Conservation (phyloP, 768 basidiomycete species). For the Calocybe indica region DNA sequence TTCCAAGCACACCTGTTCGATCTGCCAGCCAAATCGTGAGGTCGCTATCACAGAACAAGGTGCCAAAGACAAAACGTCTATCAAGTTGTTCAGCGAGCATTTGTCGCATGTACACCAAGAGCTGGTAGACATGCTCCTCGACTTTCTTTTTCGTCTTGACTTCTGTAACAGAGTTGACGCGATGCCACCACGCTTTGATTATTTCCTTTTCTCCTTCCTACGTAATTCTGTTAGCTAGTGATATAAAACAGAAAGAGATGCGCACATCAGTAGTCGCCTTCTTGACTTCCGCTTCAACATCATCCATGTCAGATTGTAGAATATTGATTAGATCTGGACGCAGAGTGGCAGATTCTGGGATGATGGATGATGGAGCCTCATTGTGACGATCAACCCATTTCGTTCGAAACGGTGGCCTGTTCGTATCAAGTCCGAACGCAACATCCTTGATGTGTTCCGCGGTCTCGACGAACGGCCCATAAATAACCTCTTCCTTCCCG, state of each 20-base stretch:
- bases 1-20: constrained; percentile 4
- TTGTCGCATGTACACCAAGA: neutral
- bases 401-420: neutral
- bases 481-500: too few species aligned
- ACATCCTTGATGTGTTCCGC: too few species aligned
- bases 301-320: too few species aligned
- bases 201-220: neutral
- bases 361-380: neutral
- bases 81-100: constrained; percentile 6
- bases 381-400: neutral
- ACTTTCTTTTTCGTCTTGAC: neutral
- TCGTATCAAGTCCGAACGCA: too few species aligned
- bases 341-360: neutral
- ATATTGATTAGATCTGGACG: neutral
- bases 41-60: neutral
- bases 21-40: constrained; percentile 3
- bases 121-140: neutral
- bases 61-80: constrained; percentile 6
- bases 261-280: too few species aligned
- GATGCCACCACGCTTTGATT: constrained; percentile 2
- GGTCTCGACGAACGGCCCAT: too few species aligned
- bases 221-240: too few species aligned
- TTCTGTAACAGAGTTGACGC: constrained; percentile 5
- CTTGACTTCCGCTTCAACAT: too few species aligned
- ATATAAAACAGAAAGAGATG: too few species aligned